Percentiles rank a stretch among this genome's conserved stretches.
These are phyloP conservation scores for Cymbidium sinense DNA, from an alignment of 106 monocot species.

Conservation along the genomic window DNA sequence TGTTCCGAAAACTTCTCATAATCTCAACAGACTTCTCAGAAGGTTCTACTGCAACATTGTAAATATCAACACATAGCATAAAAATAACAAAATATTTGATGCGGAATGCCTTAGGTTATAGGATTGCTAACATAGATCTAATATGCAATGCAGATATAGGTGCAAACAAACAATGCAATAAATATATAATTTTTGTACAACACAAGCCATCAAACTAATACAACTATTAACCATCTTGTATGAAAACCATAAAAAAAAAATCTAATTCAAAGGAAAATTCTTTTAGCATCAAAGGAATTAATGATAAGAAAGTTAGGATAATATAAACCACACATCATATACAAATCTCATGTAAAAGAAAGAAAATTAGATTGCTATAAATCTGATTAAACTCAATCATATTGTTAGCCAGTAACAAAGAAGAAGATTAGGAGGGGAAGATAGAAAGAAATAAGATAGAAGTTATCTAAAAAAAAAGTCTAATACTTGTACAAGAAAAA, in stretches of 20 bases:
- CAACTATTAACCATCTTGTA: neutral
- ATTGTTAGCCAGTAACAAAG: neutral
- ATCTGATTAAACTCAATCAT: neutral
- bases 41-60: conserved; percentile 47
- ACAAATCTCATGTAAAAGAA: neutral
- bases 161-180: neutral
- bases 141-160: neutral
- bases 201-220: neutral
- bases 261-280: neutral
- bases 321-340: neutral
- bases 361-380: neutral
- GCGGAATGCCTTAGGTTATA: neutral
- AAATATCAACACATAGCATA: neutral
- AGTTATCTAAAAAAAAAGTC: neutral
- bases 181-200: neutral
- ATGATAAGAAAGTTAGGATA: neutral
- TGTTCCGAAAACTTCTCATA: conserved; percentile 99
- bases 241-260: neutral
- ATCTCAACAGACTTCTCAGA: conserved; percentile 83
- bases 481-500: neutral
- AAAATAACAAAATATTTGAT: neutral
- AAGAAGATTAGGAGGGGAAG: neutral
- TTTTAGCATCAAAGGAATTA: neutral
- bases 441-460: neutral
- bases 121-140: neutral